Evolutionary conservation across 768 basidiomycete genomes (phyloP), one percentile per base, ranked within the genome.

Genomic region (Cystobasidium ongulense): DNA sequence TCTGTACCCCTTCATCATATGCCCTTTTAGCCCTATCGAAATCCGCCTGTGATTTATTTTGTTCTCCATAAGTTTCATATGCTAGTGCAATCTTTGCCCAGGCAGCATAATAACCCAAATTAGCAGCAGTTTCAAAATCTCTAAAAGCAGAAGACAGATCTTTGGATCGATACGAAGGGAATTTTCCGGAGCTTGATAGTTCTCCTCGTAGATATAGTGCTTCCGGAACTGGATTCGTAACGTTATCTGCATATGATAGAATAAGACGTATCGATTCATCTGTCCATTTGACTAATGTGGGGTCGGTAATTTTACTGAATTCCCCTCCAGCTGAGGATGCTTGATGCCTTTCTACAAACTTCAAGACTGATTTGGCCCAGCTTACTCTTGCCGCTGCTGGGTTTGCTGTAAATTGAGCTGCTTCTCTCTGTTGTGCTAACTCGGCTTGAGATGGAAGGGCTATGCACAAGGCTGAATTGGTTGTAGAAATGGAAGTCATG

Each of bases 81-180:
- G 95, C 94, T 21, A 92, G 83, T 0, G 91, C 95, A 0, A 97
- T 85, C 29, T 88, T 85, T 82, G 93, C 96, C 94, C 95, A 97
- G 0, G 91, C 91, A n/a, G 85, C 82, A 1, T 84, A 82, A 76
- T 87, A 89, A 0, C 94, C 93, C 0, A 85, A 86, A 29, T 90
- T 84, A 0, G 92, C 94, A 1, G 91, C 87, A 0, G 84, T 82
- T 80, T 97, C 94, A 78, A 90, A 96, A 79, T 93, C 92, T 27
- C 91, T 85, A 82, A 98, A 98, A 0, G 95, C 92, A 7, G 84
- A 78, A 3, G 90, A 85, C 1, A 89, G 88, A 78, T 90, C 90
- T 72, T 86, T 86, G 0, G 83, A 83, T 25, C 90, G 77, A 74
- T 86, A 83, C 13, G 86, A 84, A 0, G 90, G 89, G 80, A 87